Evolutionary conservation across 139 green algal species (phyloP).

Genomic region (Zygnema circumcarinatum): DNA sequence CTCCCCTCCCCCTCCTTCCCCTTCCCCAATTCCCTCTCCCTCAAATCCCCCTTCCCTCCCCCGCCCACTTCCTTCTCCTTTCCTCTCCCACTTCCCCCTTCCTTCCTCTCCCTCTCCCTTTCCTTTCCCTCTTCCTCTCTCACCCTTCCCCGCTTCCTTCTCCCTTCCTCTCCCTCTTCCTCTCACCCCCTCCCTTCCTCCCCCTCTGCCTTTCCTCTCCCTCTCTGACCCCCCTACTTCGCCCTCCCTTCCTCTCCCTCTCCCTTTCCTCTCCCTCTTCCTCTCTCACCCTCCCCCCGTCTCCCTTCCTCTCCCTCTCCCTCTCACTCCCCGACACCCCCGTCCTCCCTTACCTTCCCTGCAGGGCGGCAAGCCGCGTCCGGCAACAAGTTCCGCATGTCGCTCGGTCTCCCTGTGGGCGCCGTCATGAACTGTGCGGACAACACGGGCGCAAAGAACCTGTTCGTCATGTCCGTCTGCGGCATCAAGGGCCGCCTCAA

Average conservation of each 20-base stretch:
- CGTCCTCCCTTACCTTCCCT: not conserved
- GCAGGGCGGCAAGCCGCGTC: slow-evolving; percentile 72
- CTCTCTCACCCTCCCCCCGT: not conserved
- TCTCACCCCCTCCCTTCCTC: too few species aligned
- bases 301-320: not conserved
- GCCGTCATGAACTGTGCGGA: slow-evolving; percentile 99
- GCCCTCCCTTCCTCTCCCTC: not conserved
- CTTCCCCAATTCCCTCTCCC: too few species aligned
- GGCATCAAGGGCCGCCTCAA: slow-evolving; percentile 90
- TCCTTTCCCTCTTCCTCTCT: not conserved
- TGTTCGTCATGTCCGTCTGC: slow-evolving; percentile 97
- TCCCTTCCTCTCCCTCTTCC: too few species aligned
- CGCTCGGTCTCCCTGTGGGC: slow-evolving; percentile 92
- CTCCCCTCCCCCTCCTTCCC: too few species aligned
- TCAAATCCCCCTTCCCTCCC: too few species aligned
- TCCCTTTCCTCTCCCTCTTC: not conserved
- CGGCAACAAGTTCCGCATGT: slow-evolving; percentile 99
- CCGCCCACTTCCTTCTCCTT: too few species aligned
- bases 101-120: too few species aligned
- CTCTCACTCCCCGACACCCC: not conserved
- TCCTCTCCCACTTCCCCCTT: too few species aligned
- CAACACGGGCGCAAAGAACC: slow-evolving; percentile 98
- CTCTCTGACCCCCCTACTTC: too few species aligned
- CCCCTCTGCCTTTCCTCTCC: not conserved
- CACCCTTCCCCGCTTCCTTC: too few species aligned